Evolutionary conservation across 495 filamentous ascomycete genomes (phyloP), one percentile per base, ranked within the genome.

Genomic region (Trichoderma reesei): DNA sequence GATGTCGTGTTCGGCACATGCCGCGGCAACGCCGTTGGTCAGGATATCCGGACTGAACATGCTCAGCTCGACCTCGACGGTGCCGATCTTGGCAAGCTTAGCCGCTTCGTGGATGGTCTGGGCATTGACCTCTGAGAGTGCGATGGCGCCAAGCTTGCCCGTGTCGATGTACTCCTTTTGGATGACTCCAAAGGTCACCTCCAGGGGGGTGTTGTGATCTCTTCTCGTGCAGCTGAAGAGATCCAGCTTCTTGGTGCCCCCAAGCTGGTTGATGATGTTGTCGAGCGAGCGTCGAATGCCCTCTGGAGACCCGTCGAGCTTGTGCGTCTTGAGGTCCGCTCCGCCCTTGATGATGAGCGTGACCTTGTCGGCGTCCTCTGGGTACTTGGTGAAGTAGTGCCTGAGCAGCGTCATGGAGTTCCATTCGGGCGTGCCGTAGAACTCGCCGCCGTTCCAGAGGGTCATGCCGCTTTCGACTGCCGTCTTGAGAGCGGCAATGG

Each of bases 361-460:
- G 16, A 90, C 78, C 72, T 87, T 88, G 39, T 81, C 79, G 5
- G 81, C 82, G 71, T 90, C 86, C 65, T 83, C 84, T 9, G 88
- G 88, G 71, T 89, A 86, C 67, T 82, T 76, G 36, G 75, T 82
- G 71, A 88, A 89, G 76, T 90, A 90, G 54, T 76, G 74, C 44
- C 86, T 80, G 61, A 90, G 75, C 5, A 90, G 77, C 61, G 81
- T 77, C 4, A 90, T 78, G 13, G 80, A 84, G 79, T 93, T 91
- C 78, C 79, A 78, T 33, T 87, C 82, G 1, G 83, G 82, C 0
- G 85, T 79, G 56, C 90, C 90, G 74, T 95, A 95, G 69, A 95
- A 81, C 67, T 91, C 87, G 67, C 87, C 89, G 51, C 80, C 90
- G 70, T 92, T 92, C 89, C 89, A 93, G 74, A 90, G 85, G 73